Conservation (phyloP, 1,284 basidiomycete genomes). For the Melampsora abietis-canadensis region DNA sequence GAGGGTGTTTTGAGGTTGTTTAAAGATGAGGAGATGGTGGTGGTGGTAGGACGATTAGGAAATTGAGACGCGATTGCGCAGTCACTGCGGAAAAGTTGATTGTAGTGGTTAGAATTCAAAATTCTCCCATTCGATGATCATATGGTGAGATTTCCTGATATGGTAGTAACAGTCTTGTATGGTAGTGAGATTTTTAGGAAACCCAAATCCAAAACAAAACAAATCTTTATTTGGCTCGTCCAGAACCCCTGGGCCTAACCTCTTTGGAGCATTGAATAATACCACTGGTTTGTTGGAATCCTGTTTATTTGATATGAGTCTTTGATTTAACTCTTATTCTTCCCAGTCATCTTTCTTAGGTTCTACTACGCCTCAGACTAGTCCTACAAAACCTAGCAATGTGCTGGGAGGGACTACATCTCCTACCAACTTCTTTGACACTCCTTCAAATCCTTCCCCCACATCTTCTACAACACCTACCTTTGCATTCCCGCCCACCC, state of each 20-base stretch:
- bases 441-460: neutral
- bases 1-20: no score
- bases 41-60: no score
- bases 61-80: no score
- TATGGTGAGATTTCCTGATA: no score
- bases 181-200: no score
- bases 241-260: neutral
- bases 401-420: neutral
- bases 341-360: neutral
- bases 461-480: neutral
- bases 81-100: no score
- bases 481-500: constrained; percentile 1
- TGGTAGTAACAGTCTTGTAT: no score
- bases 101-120: neutral
- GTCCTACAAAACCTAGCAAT: constrained; percentile 16
- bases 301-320: neutral
- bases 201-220: neutral
- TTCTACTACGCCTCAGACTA: constrained; percentile 32
- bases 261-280: neutral
- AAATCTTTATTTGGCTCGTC: neutral
- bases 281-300: neutral
- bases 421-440: neutral
- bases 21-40: no score
- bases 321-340: neutral
- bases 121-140: no score